A percentile compares a stretch with the other conserved stretches of the same genome.
These are phyloP conservation scores for Cyberlindnera xylosilytica DNA, from an alignment of 805 yeast genomes.

Conservation along the genomic window DNA sequence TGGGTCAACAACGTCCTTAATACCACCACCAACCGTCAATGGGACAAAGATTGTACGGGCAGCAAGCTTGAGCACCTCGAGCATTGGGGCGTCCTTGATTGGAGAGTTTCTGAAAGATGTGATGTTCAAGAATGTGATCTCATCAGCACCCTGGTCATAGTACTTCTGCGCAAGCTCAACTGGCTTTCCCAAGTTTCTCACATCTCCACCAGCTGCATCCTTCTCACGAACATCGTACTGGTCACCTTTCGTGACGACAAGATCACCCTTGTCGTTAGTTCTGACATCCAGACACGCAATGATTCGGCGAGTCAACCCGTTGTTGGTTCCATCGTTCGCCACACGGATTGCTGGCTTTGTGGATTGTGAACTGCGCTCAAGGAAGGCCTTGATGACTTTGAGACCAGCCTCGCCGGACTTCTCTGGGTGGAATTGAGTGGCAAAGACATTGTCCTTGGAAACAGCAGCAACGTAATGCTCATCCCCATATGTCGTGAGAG, in stretches of 20 bases:
- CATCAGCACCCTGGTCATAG: slow-evolving; percentile 95
- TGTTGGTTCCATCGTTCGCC: slow-evolving; percentile 39
- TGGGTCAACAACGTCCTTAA: slow-evolving; percentile 85
- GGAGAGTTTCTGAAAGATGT: slow-evolving; percentile 97
- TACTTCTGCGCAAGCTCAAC: slow-evolving; percentile 90
- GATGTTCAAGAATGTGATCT: slow-evolving; percentile 89
- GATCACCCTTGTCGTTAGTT: slow-evolving; percentile 88
- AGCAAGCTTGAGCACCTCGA: slow-evolving; percentile 77
- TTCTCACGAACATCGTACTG: slow-evolving; percentile 96
- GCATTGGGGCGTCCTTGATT: slow-evolving; percentile 89
- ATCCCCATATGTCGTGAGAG: slow-evolving; percentile 68
- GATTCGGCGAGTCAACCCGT: slow-evolving; percentile 82
- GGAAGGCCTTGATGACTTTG: slow-evolving; percentile 67
- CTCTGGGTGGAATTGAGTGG: slow-evolving; percentile 99
- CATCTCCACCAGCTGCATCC: slow-evolving; percentile 49
- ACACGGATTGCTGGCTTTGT: slow-evolving; percentile 16
- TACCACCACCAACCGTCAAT: slow-evolving; percentile 97
- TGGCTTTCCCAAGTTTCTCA: slow-evolving; percentile 94
- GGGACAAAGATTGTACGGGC: slow-evolving; percentile 95
- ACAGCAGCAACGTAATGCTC: slow-evolving; percentile 84
- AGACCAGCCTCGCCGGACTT: slow-evolving; percentile 93
- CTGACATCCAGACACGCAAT: slow-evolving; percentile 98
- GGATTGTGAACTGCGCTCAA: slow-evolving; percentile 36
- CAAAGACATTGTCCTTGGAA: slow-evolving; percentile 73
- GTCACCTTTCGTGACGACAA: slow-evolving; percentile 98